A percentile compares a stretch with the other conserved stretches of the same genome.
Conservation (phyloP, 208 protist genomes). For the Trypanosoma platydactyli region DNA sequence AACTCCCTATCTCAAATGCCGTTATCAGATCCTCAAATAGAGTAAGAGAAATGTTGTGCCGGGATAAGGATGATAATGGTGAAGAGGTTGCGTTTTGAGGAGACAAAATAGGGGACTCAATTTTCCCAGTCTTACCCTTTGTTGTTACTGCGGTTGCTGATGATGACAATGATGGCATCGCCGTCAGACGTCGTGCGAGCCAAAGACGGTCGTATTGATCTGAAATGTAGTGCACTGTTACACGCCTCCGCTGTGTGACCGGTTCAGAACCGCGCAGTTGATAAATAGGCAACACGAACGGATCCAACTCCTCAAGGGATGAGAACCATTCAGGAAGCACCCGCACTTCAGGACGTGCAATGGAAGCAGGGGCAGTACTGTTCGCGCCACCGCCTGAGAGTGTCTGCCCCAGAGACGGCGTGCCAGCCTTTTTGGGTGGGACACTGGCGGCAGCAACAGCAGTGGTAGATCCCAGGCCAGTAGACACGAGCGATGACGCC, state of each 20-base stretch:
- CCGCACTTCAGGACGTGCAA: conserved; percentile 55
- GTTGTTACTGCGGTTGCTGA: conserved; percentile 20
- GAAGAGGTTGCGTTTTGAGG: conserved; percentile 17
- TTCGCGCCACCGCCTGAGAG: conserved; percentile 19
- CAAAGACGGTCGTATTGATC: conserved; percentile 66
- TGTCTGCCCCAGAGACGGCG: background rate
- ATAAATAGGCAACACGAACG: conserved; percentile 36
- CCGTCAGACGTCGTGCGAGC: conserved; percentile 42
- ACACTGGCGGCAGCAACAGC: background rate
- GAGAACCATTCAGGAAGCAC: conserved; percentile 48
- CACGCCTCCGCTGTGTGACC: conserved; percentile 8
- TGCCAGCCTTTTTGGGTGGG: background rate
- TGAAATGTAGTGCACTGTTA: conserved; percentile 47
- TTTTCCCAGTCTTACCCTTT: conserved; percentile 50
- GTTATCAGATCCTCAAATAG: conserved; percentile 70
- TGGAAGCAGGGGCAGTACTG: conserved; percentile 47
- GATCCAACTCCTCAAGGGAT: conserved; percentile 33
- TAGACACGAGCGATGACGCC: background rate
- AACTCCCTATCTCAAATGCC: conserved; percentile 51
- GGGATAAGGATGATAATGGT: background rate
- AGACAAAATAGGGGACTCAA: conserved; percentile 21
- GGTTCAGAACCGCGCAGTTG: conserved; percentile 30
- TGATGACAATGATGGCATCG: conserved; percentile 3
- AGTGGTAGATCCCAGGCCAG: background rate
- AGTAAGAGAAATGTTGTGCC: conserved; percentile 21